Evolutionary conservation across 495 filamentous ascomycete genomes (phyloP).

Genomic region (Neurospora sp.): DNA sequence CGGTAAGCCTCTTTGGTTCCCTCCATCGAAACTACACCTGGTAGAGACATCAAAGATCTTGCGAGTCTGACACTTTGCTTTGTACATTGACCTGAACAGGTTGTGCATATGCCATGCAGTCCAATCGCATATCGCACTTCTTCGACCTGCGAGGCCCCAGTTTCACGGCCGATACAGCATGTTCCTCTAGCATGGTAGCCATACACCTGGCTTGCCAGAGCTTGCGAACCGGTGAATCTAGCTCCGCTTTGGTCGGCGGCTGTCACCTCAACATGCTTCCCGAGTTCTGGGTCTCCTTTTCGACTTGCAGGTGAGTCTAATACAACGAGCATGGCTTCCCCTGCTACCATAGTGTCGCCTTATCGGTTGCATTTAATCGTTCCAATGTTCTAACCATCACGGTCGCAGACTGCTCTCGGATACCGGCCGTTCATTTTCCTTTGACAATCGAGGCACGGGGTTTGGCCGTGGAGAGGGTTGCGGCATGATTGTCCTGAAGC

Average conservation of each 20-base stretch:
- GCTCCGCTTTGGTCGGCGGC: slow-evolving; percentile 45
- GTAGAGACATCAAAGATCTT: not conserved
- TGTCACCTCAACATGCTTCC: slow-evolving; percentile 48
- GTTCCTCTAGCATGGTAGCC: slow-evolving; percentile 63
- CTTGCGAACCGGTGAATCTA: slow-evolving; percentile 48
- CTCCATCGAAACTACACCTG: not conserved
- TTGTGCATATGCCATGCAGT: slow-evolving; percentile 40
- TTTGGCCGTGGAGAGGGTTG: slow-evolving; percentile 59
- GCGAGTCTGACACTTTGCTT: not conserved
- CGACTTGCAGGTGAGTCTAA: slow-evolving; percentile 20
- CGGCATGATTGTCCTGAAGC: slow-evolving; percentile 50
- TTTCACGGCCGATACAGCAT: slow-evolving; percentile 80
- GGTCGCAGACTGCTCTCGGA: slow-evolving; percentile 49
- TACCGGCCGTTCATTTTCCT: slow-evolving; percentile 50
- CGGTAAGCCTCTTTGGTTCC: slow-evolving; percentile 15
- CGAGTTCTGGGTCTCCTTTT: slow-evolving; percentile 45
- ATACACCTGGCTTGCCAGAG: slow-evolving; percentile 71
- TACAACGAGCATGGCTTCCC: slow-evolving; percentile 16
- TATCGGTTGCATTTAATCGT: slow-evolving; percentile 27
- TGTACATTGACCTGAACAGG: slow-evolving; percentile 23
- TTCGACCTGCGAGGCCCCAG: slow-evolving; percentile 49
- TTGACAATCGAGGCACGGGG: slow-evolving; percentile 52
- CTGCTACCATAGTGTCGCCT: slow-evolving; percentile 42
- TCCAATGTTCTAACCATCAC: slow-evolving; percentile 25
- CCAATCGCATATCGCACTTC: slow-evolving; percentile 54